Percentiles rank a stretch among this genome's conserved stretches.
These are phyloP conservation scores for Silene uniflora DNA, from an alignment of 148 eudicot species.

Conservation along the genomic window DNA sequence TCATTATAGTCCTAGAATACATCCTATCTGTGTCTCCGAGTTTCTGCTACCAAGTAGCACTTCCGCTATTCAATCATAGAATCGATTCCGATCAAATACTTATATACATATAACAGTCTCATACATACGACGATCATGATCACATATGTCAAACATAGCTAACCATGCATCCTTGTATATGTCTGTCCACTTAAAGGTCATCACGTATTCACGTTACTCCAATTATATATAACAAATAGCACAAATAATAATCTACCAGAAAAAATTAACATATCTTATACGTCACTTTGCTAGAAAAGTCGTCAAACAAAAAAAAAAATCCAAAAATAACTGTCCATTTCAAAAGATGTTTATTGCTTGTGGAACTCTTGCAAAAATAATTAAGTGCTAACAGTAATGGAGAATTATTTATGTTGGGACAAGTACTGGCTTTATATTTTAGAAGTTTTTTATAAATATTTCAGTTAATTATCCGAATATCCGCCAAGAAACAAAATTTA, in stretches of 20 bases:
- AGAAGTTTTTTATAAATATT: too few species aligned
- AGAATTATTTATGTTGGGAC: constrained; percentile 1
- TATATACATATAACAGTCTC: too few species aligned
- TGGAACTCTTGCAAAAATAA: constrained; percentile 1
- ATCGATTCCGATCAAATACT: too few species aligned
- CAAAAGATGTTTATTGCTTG: constrained; percentile 8
- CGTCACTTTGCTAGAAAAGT: constrained; percentile 1
- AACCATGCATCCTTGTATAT: not conserved
- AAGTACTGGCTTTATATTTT: not conserved
- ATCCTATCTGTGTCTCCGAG: too few species aligned
- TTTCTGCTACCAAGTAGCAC: too few species aligned
- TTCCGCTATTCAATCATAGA: too few species aligned
- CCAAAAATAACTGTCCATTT: not conserved
- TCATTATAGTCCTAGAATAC: too few species aligned
- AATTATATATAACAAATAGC: not conserved
- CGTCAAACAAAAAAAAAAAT: not conserved
- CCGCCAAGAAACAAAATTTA: too few species aligned
- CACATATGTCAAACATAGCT: not conserved
- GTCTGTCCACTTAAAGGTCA: not conserved
- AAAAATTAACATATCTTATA: not conserved
- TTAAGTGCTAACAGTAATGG: constrained; percentile 1
- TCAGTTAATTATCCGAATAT: too few species aligned
- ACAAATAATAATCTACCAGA: not conserved
- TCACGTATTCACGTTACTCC: constrained; percentile 2
- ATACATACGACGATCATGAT: not conserved